Base-by-base conservation (phyloP, 2,329 filamentous ascomycete species). In the Colletotrichum sp. region DNA sequence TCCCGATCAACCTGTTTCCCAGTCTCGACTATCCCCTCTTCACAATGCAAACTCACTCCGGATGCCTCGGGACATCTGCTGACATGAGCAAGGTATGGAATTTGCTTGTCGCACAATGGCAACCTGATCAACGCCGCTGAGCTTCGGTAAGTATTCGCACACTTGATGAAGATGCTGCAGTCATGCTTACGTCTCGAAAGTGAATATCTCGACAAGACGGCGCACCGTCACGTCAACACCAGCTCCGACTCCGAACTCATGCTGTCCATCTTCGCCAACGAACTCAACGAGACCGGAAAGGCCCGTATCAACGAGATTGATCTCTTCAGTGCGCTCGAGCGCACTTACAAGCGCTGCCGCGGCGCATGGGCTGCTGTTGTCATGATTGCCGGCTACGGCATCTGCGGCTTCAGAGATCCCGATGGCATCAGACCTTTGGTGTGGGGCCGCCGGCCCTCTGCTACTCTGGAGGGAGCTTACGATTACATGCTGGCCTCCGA, bases 401-500 rank as follows among this genome's bases (percentile, higher is more conserved):
- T 96, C 73, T 92, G 96, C 39, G 94, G 93, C 59, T 96, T 96
- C 87, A 90, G 95, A 81, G 82, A 83, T 60, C 80, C 75, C 18
- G 82, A 95, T 80, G 95, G 95, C 68, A 97, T 97, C 81, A 94
- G 96, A 15, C 96, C 96, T 4, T 91, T 98, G 78, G 91, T 95
- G 63, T 86, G 98, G 12, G 96, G 96, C 57, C 94, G 92, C 65
- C 91, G 95, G 70, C 90, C 92, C 2, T 95, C 94, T 2, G 84
- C 88, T 16, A 93, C 89, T 0, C 75, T 92, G 52, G 89, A 91
- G 44, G 88, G 90, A 6, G 92, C 92, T 8, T 93, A 86, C 76
- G 96, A 98, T 84, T 98, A 98, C 87, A 95, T 98, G 90, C 92
- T 98, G 88, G 95, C 95, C 1, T 98, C 95, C 0, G 96, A 98